Conservation (phyloP, 176 grass and related monocot genomes). For the Oryza glaberrima region DNA sequence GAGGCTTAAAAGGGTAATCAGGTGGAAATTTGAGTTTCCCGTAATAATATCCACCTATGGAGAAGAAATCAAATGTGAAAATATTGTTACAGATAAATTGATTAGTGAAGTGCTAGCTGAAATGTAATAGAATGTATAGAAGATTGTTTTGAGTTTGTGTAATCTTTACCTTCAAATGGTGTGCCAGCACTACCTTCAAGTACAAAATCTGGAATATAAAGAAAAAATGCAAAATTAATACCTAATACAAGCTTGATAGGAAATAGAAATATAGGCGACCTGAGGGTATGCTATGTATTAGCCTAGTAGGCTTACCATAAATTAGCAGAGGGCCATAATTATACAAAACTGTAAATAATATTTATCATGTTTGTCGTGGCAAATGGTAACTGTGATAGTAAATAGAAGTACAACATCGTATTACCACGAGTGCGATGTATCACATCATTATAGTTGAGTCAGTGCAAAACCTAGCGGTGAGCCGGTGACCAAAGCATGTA, state of each 20-base stretch:
- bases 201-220: slow-evolving; percentile 85
- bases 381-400: neutral
- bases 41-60: slow-evolving; percentile 94
- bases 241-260: slow-evolving; percentile 4
- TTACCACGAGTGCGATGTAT: neutral
- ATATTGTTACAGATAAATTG: neutral
- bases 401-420: neutral
- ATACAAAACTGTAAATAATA: neutral
- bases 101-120: neutral
- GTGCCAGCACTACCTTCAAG: slow-evolving; percentile 97
- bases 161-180: slow-evolving; percentile 87
- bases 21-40: slow-evolving; percentile 97
- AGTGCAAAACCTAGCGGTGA: slow-evolving; percentile 1
- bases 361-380: neutral
- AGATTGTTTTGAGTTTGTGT: neutral
- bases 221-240: slow-evolving; percentile 5
- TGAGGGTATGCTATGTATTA: neutral
- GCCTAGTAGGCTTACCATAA: neutral
- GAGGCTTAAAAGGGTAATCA: slow-evolving; percentile 96
- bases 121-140: neutral
- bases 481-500: neutral
- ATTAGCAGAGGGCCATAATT: neutral
- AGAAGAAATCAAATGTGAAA: neutral
- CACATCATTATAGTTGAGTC: neutral
- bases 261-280: neutral